Conservation (phyloP, 2,329 filamentous ascomycete genomes). For the Claviceps paspali region DNA sequence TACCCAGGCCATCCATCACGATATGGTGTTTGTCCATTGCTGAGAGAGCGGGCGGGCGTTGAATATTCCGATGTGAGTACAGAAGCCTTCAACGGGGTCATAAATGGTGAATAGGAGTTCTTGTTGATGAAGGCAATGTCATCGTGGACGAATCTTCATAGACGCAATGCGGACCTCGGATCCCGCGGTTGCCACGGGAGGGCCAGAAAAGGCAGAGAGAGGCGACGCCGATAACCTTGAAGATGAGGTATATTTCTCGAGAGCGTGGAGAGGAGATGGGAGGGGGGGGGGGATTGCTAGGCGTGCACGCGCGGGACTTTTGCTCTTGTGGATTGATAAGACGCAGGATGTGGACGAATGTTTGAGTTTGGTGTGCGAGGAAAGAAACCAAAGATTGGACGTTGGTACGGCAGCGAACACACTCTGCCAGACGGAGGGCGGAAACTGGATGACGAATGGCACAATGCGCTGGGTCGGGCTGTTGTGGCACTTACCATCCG, state of each 20-base stretch:
- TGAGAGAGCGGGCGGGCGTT: constrained; percentile 9
- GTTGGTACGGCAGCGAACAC: not conserved
- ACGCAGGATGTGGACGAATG: not conserved
- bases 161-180: constrained; percentile 10
- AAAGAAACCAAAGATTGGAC: constrained; percentile 4
- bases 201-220: not conserved
- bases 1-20: constrained; percentile 7
- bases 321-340: not conserved
- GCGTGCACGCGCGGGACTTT: not conserved
- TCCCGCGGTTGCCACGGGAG: constrained; percentile 3
- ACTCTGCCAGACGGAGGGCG: constrained; percentile 4
- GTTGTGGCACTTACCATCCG: constrained; percentile 5
- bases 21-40: constrained; percentile 22
- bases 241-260: no score
- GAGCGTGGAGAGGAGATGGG: no score
- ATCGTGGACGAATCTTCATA: constrained; percentile 22
- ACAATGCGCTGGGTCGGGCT: constrained; percentile 6
- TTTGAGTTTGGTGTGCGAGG: not conserved
- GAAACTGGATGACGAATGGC: constrained; percentile 6
- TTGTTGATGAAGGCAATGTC: constrained; percentile 9
- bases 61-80: constrained; percentile 9
- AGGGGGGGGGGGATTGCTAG: no score
- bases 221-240: not conserved
- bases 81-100: constrained; percentile 15
- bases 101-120: constrained; percentile 10